Base-by-base conservation (phyloP, 768 basidiomycete species). In the Suillus bovinus region DNA sequence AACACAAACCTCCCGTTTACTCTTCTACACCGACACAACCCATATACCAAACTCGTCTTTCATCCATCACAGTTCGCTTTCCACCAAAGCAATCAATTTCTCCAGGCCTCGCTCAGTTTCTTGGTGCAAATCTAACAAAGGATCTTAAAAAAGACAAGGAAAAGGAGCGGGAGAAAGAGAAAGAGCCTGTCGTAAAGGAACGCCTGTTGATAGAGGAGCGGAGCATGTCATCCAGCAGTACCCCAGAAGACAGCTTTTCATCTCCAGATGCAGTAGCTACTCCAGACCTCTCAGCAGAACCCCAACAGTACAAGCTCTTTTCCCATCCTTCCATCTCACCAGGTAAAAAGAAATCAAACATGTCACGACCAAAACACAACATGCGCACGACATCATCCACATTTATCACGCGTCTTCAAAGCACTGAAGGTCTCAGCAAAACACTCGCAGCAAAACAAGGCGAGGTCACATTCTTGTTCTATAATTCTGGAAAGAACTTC, bases 321-420 rank as follows among this genome's bases (percentile, higher is more conserved):
- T 85, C 86, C 3, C 80, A 77, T n/a, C 70, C 76, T 14, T 77
- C 83, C 46, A 70, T 74, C 7, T 64, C 79, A 31, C 61, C 71
- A 2, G 72, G 75, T 9, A 84, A 84, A 59, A 91, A 90, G 81
- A 89, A 88, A 77, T 86, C 87, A 64, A 71, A 77, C 9, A 71
- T 76, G 27, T 77, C 88, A 10, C 81, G 91, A 36, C 93, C 94
- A n/a, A 96, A 93, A 73, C 93, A 93, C 67, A 96, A 91, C 69
- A 88, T 97, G 66, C 84, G 91, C 59, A 93, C 93, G 0, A 94
- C 94, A 2, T 93, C 90, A 6, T 96, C 96, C 27, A 92, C 92
- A 2, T 98, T 98, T 74, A 90, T 98, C 65, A 90, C 92, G 3
- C 85, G 95, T 34, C 79, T 94, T 54, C 94, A 96, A 67, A 88